Evolutionary conservation across 768 basidiomycete genomes (phyloP).

Genomic region (Leucogyrophana mollusca): DNA sequence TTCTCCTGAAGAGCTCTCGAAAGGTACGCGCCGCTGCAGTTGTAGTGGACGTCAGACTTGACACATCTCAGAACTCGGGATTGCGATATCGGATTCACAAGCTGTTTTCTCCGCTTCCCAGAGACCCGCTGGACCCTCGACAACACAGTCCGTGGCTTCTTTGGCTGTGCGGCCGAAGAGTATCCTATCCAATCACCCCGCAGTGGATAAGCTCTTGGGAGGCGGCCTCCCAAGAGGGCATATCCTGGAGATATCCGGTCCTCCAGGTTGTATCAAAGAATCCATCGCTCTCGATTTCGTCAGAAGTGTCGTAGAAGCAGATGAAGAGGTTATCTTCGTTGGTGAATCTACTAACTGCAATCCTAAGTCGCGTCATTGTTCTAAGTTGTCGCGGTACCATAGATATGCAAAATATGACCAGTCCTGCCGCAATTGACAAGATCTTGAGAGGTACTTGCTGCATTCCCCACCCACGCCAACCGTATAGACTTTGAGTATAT

Average conservation of each 20-base stretch:
- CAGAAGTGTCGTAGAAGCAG: slow-evolving; percentile 43
- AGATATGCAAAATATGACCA: slow-evolving; percentile 53
- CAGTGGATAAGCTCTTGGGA: slow-evolving; percentile 57
- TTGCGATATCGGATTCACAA: slow-evolving; percentile 45
- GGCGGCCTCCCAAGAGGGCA: slow-evolving; percentile 63
- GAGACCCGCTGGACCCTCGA: slow-evolving; percentile 26
- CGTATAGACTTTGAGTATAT: slow-evolving; percentile 1
- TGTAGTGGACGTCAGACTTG: background rate
- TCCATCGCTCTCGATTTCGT: slow-evolving; percentile 49
- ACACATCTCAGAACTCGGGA: slow-evolving; percentile 44
- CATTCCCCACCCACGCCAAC: background rate
- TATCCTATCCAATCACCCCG: slow-evolving; percentile 32
- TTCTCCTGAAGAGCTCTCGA: slow-evolving; percentile 46
- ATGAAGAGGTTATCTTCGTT: slow-evolving; percentile 58
- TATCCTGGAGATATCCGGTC: slow-evolving; percentile 73
- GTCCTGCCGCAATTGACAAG: slow-evolving; percentile 30
- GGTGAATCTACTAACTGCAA: slow-evolving; percentile 38
- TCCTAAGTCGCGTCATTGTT: slow-evolving; percentile 5
- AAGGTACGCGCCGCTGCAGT: slow-evolving; percentile 36
- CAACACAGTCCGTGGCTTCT: slow-evolving; percentile 60
- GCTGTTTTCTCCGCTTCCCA: slow-evolving; percentile 44
- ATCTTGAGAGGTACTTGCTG: slow-evolving; percentile 20
- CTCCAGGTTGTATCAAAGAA: slow-evolving; percentile 71
- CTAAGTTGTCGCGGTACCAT: background rate
- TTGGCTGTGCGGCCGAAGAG: slow-evolving; percentile 23